Evolutionary conservation across 2,329 filamentous ascomycete genomes (phyloP).

Genomic region (Furcasterigmium sp.): DNA sequence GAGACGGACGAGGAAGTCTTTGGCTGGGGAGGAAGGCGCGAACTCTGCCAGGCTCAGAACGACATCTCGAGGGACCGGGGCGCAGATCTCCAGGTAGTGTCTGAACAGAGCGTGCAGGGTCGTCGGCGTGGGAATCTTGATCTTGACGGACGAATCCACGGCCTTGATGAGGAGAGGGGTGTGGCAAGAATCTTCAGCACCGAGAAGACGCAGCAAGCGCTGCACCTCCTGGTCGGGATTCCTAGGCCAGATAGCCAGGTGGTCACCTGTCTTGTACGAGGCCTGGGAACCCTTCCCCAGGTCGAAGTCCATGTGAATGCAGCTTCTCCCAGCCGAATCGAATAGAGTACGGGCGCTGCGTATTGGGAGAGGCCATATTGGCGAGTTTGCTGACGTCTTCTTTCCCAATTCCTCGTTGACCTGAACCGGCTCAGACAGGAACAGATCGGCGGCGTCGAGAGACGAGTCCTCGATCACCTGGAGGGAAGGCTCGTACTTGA

Average conservation of each 20-base stretch:
- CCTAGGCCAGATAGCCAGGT: constrained; percentile 95
- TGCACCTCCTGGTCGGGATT: constrained; percentile 92
- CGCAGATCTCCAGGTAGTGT: constrained; percentile 96
- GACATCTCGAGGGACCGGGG: constrained; percentile 94
- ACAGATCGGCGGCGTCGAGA: constrained; percentile 72
- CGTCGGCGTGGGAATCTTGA: constrained; percentile 94
- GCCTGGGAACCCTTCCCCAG: constrained; percentile 80
- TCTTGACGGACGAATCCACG: constrained; percentile 90
- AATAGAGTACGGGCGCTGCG: constrained; percentile 86
- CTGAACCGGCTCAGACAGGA: constrained; percentile 93
- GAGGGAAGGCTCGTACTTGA: constrained; percentile 80
- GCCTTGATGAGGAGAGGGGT: constrained; percentile 83
- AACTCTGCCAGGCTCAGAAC: constrained; percentile 82
- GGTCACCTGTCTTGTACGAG: constrained; percentile 92
- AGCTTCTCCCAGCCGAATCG: constrained; percentile 84
- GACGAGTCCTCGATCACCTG: constrained; percentile 71
- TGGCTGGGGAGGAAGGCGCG: constrained; percentile 76
- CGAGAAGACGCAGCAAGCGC: constrained; percentile 75
- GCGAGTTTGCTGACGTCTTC: constrained; percentile 97
- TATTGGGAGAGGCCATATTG: constrained; percentile 91
- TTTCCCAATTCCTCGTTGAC: constrained; percentile 69
- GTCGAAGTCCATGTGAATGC: constrained; percentile 92
- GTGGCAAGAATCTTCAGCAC: constrained; percentile 69
- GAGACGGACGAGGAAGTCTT: constrained; percentile 82
- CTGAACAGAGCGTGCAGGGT: constrained; percentile 90